Base-by-base conservation (phyloP, 1,139 yeast species). In the Wickerhamomyces sp. region DNA sequence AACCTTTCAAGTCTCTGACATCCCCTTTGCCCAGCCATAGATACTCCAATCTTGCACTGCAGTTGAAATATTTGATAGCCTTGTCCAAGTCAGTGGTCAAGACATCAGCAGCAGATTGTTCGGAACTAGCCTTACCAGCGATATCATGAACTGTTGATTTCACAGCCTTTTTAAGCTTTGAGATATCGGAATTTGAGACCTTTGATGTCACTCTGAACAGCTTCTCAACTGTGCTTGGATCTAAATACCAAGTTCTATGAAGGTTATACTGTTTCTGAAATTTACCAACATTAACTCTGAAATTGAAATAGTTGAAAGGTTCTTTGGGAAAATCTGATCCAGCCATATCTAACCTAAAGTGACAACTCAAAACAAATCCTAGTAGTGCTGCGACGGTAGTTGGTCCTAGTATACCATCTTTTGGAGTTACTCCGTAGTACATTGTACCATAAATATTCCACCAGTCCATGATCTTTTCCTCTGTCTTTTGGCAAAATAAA, bases 311-410 rank as follows among this genome's bases (percentile, higher is more conserved):
- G 56, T 88, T 95, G 62, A 84, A 82, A 0, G 95, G 91, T 60
- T 91, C 98, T 59, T 89, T 90, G 0, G 96, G 91, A 3, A 84
- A 81, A 52, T 82, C 87, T 51, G 89, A 80, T 31, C 85, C 85
- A 2, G 88, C 84, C n/a, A 81, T 68, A 37, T 84, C 75, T 37
- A 91, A 63, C 47, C 95, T 75, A 45, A 84, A 72, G 49, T 83
- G 77, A 37, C 85, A 73, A 51, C 90, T 81, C 26, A 84, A 64
- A 0, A 86, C 75, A 57, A 85, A 75, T 45, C 95, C 89, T 7
- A 88, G 62, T 3, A 83, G 63, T 0, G 82, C 81, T 0, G 73
- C 49, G 7, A 67, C 61, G 0, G 69, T 63, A n/a, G 79, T 71
- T 0, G 91, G 76, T 0, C 87, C 81, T 46, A 85, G 62, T 0